phyloP scores from a whole-genome alignment of 495 filamentous ascomycete genomes.

The Penicillium pulvis region DNA sequence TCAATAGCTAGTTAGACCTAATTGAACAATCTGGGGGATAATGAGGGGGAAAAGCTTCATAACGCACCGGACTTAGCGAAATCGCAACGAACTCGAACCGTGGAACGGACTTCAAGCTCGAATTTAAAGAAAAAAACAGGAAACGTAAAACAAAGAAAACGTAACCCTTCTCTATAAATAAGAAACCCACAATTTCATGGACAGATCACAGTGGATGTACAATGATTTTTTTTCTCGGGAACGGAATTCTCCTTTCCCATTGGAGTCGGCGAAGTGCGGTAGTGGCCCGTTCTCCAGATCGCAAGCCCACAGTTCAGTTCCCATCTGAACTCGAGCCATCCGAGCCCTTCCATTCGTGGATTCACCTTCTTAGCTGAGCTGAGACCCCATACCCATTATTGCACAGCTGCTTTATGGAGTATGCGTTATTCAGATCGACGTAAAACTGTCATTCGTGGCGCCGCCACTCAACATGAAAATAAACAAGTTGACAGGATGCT shows the following conservation, averaged over 20 bases:
- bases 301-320: slow-evolving; percentile 7
- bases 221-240: slow-evolving; percentile 8
- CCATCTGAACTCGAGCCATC: neutral
- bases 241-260: slow-evolving; percentile 9
- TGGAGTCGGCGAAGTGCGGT: slow-evolving; percentile 11
- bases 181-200: neutral
- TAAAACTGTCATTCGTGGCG: neutral
- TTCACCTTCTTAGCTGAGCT: slow-evolving; percentile 17
- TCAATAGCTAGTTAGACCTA: neutral
- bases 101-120: slow-evolving; percentile 1
- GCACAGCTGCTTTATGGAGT: neutral
- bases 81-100: neutral
- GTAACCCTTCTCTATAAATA: neutral
- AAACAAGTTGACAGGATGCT: neutral
- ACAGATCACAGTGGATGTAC: slow-evolving; percentile 15
- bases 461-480: slow-evolving; percentile 5
- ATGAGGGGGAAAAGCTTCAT: neutral
- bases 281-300: slow-evolving; percentile 18
- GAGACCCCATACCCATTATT: slow-evolving; percentile 8
- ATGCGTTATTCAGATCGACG: slow-evolving; percentile 1
- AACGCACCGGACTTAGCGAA: neutral
- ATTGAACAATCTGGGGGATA: neutral
- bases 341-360: slow-evolving; percentile 12
- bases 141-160: neutral
- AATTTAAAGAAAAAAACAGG: neutral